Evolutionary conservation across 768 basidiomycete species (phyloP), one percentile per base, ranked within the genome.

Genomic region (Phylloporus sp.): DNA sequence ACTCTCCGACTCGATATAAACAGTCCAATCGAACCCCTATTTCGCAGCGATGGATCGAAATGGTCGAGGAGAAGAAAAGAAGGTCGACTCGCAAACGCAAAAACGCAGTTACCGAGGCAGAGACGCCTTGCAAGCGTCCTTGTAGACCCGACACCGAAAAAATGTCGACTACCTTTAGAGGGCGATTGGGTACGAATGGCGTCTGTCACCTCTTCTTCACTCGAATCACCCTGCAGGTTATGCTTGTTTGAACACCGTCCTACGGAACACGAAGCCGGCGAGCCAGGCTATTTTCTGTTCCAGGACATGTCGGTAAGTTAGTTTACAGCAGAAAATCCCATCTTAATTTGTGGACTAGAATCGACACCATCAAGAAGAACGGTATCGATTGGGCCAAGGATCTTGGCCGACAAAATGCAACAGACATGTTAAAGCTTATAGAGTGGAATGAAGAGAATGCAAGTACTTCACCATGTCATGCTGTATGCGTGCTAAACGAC

Each of bases 361-460:
- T 92, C 15, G 80, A 85, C 29, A 84, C 86, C 35, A 79, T 94
- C 38, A 75, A 78, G 55, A 87, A 90, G 59, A 82, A 87, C 47
- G 90, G 90, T 1, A 71, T 86, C 26, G 84, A 90, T 6, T 85
- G 80, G 68, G 82, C 83, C n/a, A 90, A 90, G 60, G 83, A 88
- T 21, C 67, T 95, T 0, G 92, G 86, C 3, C 69, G 75, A 29
- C 80, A 80, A 65, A 96, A 96, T 54, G 72, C 78, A 1, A 68
- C 78, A 57, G 90, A 93, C 60, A 70, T 92, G 27, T 57, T 77
- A 20, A 77, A 76, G 29, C 76, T 93, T 42, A 86, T 93, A 35
- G 75, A 90, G 68, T 96, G 93, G 93, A 96, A 95, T 59, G 92
- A 91, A 63, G 76, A 78, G 38, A 89, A 95, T 66, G 83, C 79